Evolutionary conservation across 2,329 filamentous ascomycete genomes (phyloP).

Genomic region (Trichoderma arundinaceum): DNA sequence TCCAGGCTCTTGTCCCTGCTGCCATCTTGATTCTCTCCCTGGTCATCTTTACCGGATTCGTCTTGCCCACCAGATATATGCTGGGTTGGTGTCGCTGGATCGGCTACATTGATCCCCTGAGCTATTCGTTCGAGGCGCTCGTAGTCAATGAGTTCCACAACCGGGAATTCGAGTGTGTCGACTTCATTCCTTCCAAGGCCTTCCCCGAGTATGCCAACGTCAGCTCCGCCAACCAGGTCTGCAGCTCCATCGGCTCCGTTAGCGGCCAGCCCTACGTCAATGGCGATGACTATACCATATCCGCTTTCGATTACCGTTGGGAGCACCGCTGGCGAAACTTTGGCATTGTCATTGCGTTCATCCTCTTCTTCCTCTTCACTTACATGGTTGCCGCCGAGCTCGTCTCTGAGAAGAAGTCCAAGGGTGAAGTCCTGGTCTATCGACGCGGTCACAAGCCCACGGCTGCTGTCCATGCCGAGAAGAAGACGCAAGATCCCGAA

Average conservation of each 20-base stretch:
- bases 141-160: conserved; percentile 83
- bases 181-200: conserved; percentile 50
- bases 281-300: conserved; percentile 63
- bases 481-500: conserved; percentile 66
- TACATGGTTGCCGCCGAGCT: conserved; percentile 72
- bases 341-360: conserved; percentile 70
- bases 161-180: conserved; percentile 61
- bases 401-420: conserved; percentile 70
- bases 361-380: conserved; percentile 62
- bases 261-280: conserved; percentile 58
- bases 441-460: conserved; percentile 69
- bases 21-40: conserved; percentile 68
- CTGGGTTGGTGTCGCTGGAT: conserved; percentile 83
- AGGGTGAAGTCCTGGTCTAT: conserved; percentile 78
- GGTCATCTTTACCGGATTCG: conserved; percentile 74
- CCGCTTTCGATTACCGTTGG: conserved; percentile 62
- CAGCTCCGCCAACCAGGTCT: conserved; percentile 55
- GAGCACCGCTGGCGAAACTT: conserved; percentile 72
- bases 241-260: conserved; percentile 63
- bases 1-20: conserved; percentile 66
- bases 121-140: conserved; percentile 79
- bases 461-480: conserved; percentile 63
- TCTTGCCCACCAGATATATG: conserved; percentile 71
- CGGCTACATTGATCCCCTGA: conserved; percentile 78
- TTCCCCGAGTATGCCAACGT: conserved; percentile 38